Evolutionary conservation across 1,139 yeast genomes (phyloP).

Genomic region (Lodderomyces orthopsilosis): DNA sequence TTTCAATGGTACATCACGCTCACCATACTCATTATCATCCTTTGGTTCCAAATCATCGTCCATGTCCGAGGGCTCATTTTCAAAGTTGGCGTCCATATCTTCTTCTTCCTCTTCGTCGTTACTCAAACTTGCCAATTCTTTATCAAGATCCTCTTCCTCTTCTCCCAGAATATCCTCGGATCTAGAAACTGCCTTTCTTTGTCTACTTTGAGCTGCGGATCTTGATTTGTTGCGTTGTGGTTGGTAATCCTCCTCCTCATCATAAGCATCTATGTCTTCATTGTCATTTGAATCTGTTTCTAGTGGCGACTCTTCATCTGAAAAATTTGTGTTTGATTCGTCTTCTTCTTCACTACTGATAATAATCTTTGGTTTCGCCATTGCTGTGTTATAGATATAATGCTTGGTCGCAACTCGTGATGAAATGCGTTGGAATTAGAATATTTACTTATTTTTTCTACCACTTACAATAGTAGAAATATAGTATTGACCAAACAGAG

Average conservation of each 20-base stretch:
- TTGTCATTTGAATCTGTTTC: constrained; percentile 10
- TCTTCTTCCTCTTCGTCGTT: constrained; percentile 21
- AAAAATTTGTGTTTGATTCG: constrained; percentile 5
- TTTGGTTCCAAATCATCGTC: constrained; percentile 39
- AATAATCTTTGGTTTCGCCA: constrained; percentile 11
- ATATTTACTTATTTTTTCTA: no score
- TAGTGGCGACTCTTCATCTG: constrained; percentile 8
- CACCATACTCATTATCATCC: constrained; percentile 28
- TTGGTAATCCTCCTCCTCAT: constrained; percentile 13
- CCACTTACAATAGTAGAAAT: no score
- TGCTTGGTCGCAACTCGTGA: no score
- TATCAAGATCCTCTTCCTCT: constrained; percentile 17
- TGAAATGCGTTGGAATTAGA: no score
- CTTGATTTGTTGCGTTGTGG: neutral
- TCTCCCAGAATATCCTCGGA: constrained; percentile 13
- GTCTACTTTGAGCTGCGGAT: constrained; percentile 13
- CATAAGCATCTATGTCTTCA: constrained; percentile 12
- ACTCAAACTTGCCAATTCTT: constrained; percentile 17
- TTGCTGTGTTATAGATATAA: constrained; percentile 12
- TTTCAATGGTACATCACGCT: constrained; percentile 16
- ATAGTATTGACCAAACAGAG: no score
- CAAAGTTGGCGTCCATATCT: constrained; percentile 25
- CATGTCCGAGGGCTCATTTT: constrained; percentile 37
- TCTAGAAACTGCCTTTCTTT: constrained; percentile 10
- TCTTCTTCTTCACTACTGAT: constrained; percentile 10